A percentile compares a stretch with the other conserved stretches of the same genome.
These are phyloP conservation scores for Orbilia blumenaviensis DNA, from an alignment of 2,329 filamentous ascomycete species.

Conservation along the genomic window DNA sequence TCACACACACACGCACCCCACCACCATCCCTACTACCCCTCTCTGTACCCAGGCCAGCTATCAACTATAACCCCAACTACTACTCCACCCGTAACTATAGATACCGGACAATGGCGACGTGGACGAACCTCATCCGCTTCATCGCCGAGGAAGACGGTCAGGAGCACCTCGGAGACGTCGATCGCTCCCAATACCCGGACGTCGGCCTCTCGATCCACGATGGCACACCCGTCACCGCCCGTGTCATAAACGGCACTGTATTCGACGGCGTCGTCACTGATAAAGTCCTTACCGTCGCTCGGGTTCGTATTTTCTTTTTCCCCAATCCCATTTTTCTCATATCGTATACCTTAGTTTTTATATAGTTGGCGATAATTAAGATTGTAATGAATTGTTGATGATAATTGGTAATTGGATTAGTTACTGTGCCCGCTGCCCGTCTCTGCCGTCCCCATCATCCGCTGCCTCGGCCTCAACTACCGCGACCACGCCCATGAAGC, in stretches of 20 bases:
- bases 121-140: slow-evolving; percentile 63
- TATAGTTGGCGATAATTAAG: no score
- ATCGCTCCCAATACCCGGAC: slow-evolving; percentile 59
- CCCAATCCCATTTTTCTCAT: neutral
- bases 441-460: slow-evolving; percentile 65
- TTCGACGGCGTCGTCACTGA: slow-evolving; percentile 61
- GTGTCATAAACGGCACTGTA: slow-evolving; percentile 59
- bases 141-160: slow-evolving; percentile 62
- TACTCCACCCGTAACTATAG: neutral
- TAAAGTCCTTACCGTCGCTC: slow-evolving; percentile 57
- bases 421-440: slow-evolving; percentile 30
- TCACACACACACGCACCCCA: neutral
- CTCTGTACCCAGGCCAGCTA: neutral
- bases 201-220: slow-evolving; percentile 60
- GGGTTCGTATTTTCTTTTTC: slow-evolving; percentile 49
- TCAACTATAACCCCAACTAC: neutral
- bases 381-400: no score
- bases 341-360: no score
- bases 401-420: neutral
- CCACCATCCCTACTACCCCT: neutral
- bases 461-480: slow-evolving; percentile 77
- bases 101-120: slow-evolving; percentile 55
- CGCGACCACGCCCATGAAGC: slow-evolving; percentile 75
- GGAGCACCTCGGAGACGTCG: slow-evolving; percentile 62
- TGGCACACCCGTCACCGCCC: slow-evolving; percentile 59